phyloP scores from a whole-genome alignment of 2,329 filamentous ascomycete species.

The Ophiognomonia clavigignenti-juglandacearum region DNA sequence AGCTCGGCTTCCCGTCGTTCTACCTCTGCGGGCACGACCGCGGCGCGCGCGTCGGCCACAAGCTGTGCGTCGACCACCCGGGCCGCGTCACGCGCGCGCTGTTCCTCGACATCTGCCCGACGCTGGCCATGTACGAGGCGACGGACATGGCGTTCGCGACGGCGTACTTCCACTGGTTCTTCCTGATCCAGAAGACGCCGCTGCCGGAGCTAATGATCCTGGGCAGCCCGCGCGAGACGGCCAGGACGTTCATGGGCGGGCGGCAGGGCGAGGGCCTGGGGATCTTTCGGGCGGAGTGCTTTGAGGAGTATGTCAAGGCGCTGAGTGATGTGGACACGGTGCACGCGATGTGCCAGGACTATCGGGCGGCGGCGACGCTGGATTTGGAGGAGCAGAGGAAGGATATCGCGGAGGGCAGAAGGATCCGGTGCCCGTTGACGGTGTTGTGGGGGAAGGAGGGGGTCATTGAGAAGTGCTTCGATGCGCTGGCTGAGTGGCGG shows the following conservation, averaged over 20 bases:
- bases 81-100: conserved; percentile 36
- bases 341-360: conserved; percentile 51
- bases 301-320: conserved; percentile 36
- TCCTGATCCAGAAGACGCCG: conserved; percentile 47
- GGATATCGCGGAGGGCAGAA: conserved; percentile 37
- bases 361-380: conserved; percentile 45
- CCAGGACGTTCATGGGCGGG: conserved; percentile 37
- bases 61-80: conserved; percentile 44
- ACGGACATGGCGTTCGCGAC: conserved; percentile 38
- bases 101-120: conserved; percentile 50
- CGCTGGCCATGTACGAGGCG: conserved; percentile 46
- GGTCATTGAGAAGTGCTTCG: conserved; percentile 44
- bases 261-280: conserved; percentile 29
- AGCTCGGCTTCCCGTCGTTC: conserved; percentile 34
- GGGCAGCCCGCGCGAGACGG: conserved; percentile 32
- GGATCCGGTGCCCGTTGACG: conserved; percentile 40
- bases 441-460: conserved; percentile 47
- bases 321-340: conserved; percentile 37
- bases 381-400: conserved; percentile 46
- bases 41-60: conserved; percentile 50
- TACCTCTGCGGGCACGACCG: conserved; percentile 53
- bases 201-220: conserved; percentile 45
- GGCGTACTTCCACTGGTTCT: conserved; percentile 56
- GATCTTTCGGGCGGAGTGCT: conserved; percentile 29
- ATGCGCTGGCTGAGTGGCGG: conserved; percentile 46